Evolutionary conservation across 768 basidiomycete genomes (phyloP).

Genomic region (Trametes villosa): DNA sequence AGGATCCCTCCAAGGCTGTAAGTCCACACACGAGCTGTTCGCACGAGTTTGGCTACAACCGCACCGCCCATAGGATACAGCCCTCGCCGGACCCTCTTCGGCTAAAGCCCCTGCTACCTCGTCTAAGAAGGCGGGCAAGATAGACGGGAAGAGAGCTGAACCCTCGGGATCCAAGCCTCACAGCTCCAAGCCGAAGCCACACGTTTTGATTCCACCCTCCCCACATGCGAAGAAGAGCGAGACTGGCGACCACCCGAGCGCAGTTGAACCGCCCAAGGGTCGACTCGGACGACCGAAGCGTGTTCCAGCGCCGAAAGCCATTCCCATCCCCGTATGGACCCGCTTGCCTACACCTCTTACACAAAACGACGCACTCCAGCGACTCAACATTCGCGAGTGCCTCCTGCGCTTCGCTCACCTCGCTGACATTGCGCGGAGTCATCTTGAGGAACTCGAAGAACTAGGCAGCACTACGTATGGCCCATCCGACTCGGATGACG

Average conservation of each 20-base stretch:
- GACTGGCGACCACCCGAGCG: neutral
- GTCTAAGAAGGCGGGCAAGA: neutral
- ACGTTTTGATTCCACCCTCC: slow-evolving; percentile 12
- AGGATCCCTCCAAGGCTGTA: no score
- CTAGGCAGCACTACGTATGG: slow-evolving; percentile 29
- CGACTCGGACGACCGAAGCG: slow-evolving; percentile 25
- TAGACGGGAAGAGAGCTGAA: slow-evolving; percentile 41
- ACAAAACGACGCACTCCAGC: slow-evolving; percentile 54
- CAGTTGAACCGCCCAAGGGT: slow-evolving; percentile 18
- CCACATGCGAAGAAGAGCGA: neutral
- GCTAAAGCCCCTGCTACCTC: no score
- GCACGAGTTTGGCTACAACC: no score
- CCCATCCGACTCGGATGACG: slow-evolving; percentile 43
- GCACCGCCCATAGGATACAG: no score
- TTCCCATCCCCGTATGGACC: slow-evolving; percentile 61
- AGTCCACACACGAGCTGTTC: no score
- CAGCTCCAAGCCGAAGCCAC: slow-evolving; percentile 2
- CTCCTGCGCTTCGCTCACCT: slow-evolving; percentile 61
- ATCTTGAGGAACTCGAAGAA: slow-evolving; percentile 67
- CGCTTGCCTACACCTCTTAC: slow-evolving; percentile 44
- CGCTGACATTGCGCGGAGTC: slow-evolving; percentile 52
- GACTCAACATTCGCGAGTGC: slow-evolving; percentile 79
- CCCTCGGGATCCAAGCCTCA: slow-evolving; percentile 26
- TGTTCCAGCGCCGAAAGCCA: slow-evolving; percentile 30
- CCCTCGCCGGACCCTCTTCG: no score